phyloP scores from a whole-genome alignment of 2,329 filamentous ascomycete species.

The Fusarium verticillioides region DNA sequence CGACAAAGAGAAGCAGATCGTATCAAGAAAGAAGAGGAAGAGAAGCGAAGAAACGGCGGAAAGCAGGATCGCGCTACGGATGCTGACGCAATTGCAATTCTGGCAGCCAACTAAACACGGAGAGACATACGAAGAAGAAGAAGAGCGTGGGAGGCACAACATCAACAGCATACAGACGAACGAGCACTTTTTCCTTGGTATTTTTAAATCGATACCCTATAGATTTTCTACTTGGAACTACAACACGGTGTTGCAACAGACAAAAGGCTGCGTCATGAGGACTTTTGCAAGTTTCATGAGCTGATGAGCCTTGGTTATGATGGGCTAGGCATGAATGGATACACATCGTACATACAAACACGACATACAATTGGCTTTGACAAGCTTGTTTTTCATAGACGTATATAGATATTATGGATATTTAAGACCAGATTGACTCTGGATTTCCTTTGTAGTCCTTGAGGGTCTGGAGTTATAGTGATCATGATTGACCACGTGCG shows the following conservation, averaged over 20 bases:
- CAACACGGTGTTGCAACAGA: conserved; percentile 1
- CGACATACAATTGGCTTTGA: conserved; percentile 16
- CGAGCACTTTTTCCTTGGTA: conserved; percentile 32
- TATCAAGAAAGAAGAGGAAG: conserved; percentile 57
- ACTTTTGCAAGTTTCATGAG: conserved; percentile 1
- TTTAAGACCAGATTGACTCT: neutral
- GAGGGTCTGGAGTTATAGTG: neutral
- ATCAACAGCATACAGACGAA: conserved; percentile 15
- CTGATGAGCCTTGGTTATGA: conserved; percentile 19
- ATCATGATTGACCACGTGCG: conserved; percentile 29
- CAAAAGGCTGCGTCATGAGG: conserved; percentile 11
- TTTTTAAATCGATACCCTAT: conserved; percentile 44
- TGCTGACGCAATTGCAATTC: conserved; percentile 66
- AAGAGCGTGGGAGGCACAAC: neutral
- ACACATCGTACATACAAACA: conserved; percentile 18
- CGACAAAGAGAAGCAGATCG: conserved; percentile 59
- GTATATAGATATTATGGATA: conserved; percentile 12
- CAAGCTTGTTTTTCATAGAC: conserved; percentile 34
- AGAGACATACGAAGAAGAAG: neutral
- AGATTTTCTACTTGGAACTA: conserved; percentile 37
- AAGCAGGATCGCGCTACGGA: conserved; percentile 58
- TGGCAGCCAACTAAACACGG: conserved; percentile 63
- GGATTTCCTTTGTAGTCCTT: neutral
- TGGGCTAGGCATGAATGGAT: neutral
- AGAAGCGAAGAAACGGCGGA: conserved; percentile 56